Conservation (phyloP, 2,329 filamentous ascomycete genomes). For the Chaetomiaceae sp. region DNA sequence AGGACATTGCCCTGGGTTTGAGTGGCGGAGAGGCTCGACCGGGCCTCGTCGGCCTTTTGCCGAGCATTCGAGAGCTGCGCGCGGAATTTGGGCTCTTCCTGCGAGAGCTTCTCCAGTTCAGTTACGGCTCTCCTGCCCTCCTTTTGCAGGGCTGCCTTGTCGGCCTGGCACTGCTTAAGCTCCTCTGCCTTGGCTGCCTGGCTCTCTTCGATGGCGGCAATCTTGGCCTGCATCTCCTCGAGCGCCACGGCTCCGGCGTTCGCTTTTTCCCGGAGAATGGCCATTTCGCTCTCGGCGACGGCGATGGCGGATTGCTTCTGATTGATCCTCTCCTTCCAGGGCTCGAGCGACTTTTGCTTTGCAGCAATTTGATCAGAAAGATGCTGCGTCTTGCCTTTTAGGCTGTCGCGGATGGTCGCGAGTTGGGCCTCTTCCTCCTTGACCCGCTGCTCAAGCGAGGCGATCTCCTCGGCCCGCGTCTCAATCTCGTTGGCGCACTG, state of each 20-base stretch:
- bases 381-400: conserved; percentile 93
- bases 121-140: conserved; percentile 68
- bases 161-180: conserved; percentile 68
- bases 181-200: conserved; percentile 67
- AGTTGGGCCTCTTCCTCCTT: conserved; percentile 78
- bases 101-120: conserved; percentile 66
- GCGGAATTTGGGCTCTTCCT: conserved; percentile 77
- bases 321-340: conserved; percentile 96
- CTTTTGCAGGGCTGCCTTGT: conserved; percentile 68
- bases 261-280: conserved; percentile 84
- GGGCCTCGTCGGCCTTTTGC: conserved; percentile 93
- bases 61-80: conserved; percentile 82
- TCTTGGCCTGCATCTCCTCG: conserved; percentile 77
- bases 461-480: conserved; percentile 68
- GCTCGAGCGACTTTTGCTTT: conserved; percentile 92
- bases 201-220: conserved; percentile 66
- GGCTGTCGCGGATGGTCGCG: conserved; percentile 71
- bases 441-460: conserved; percentile 70
- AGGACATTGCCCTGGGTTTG: conserved; percentile 93
- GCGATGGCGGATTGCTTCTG: conserved; percentile 92
- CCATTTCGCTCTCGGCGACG: conserved; percentile 89
- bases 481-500: conserved; percentile 76
- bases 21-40: conserved; percentile 80
- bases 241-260: conserved; percentile 82
- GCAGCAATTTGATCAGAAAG: conserved; percentile 87